These are phyloP conservation scores for Cicer bijugum DNA, from an alignment of 306 rosid species.

Conservation along the genomic window DNA sequence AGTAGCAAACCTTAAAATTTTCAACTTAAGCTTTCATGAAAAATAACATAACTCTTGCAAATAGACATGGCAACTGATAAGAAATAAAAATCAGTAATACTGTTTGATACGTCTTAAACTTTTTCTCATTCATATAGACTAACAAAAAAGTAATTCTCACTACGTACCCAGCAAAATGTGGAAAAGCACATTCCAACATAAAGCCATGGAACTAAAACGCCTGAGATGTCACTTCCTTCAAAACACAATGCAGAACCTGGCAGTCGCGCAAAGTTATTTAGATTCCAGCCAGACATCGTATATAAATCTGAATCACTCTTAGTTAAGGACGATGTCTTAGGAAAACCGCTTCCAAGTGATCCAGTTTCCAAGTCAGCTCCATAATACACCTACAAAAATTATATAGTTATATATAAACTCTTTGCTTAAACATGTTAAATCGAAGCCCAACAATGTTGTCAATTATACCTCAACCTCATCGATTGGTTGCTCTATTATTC, in stretches of 20 bases:
- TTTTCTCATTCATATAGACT: conserved; percentile 22
- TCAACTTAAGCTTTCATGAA: conserved; percentile 29
- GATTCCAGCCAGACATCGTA: conserved; percentile 85
- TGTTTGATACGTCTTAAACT: conserved; percentile 7
- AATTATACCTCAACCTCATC: conserved; percentile 85
- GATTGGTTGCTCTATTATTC: conserved; percentile 79
- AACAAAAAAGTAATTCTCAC: conserved; percentile 17
- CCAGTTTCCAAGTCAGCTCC: conserved; percentile 94
- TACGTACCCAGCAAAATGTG: conserved; percentile 93
- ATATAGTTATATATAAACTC: conserved; percentile 31
- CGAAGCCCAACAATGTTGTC: conserved; percentile 31
- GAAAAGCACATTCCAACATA: conserved; percentile 98
- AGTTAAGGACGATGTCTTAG: conserved; percentile 58
- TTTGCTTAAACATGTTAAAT: conserved; percentile 30
- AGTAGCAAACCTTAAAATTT: not conserved
- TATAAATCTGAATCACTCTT: conserved; percentile 54
- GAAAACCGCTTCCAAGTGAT: conserved; percentile 86
- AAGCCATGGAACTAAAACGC: conserved; percentile 95
- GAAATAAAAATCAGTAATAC: conserved; percentile 10
- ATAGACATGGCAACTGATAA: too few species aligned
- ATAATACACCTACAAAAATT: conserved; percentile 69
- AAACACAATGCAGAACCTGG: conserved; percentile 85
- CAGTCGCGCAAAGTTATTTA: conserved; percentile 78
- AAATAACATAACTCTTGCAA: not conserved
- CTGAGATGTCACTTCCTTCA: conserved; percentile 89